Evolutionary conservation across 2,329 filamentous ascomycete genomes (phyloP), one percentile per base, ranked within the genome.

Genomic region (Diaporthe citriasiana): DNA sequence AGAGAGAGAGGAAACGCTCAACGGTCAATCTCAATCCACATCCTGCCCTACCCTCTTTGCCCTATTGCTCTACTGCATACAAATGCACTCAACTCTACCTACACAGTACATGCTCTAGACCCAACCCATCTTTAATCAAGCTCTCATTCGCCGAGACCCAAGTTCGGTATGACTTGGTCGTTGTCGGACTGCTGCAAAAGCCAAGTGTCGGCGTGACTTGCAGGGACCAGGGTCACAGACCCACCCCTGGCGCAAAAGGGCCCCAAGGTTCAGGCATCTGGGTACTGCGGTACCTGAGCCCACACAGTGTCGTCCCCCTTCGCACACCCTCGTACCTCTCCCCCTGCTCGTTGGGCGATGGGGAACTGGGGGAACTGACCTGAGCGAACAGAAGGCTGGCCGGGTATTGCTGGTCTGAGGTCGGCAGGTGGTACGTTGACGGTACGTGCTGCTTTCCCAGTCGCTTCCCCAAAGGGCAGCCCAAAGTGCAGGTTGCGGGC

Each of bases 221-320:
- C 70, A 40, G 70, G 70, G 70, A 71, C 42, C 70, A 71, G 70
- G 70, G 45, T 19, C 10, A 19, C 13, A 71, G 56, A 13, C 30
- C 70, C 45, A 59, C 57, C 40, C 40, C 42, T 70, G 40, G 40
- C 47, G 56, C 25, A n/a, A 30, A 57, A 19, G n/a, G 33, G 45
- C n/a, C 30, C n/a, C 63, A 53, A 53, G 45, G 63, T n/a, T 51
- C 47, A 40, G 55, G 45, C 25, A 60, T 45, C 25, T 30, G 59
- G 59, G 40, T 63, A 63, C 70, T 12, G 42, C 56, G 35, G 70
- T 71, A 71, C 70, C 56, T 63, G 56, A 45, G 6, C 35, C 70
- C 56, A 71, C 70, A 71, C 70, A 71, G 70, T 71, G 56, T 27
- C 9, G 38, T 13, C 40, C 27, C 17, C 22, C 22, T 1, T 10